Percentiles rank a stretch among this genome's conserved stretches.
Conservation (phyloP, 75 land plant species). For the Selaginella tamariscina region DNA sequence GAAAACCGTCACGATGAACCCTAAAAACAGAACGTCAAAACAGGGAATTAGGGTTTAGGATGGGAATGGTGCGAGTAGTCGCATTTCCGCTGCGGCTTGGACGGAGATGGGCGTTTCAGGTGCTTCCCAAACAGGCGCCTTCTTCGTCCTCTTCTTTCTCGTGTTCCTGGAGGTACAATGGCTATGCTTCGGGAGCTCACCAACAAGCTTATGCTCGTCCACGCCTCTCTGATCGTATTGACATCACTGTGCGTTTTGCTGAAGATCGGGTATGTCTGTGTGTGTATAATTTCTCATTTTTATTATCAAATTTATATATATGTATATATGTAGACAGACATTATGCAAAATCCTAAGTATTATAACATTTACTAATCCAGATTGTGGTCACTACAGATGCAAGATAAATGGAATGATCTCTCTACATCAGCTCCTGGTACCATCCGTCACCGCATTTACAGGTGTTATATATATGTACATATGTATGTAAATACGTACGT, state of each 20-base stretch:
- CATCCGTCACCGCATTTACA: neutral
- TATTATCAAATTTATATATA: too few species aligned
- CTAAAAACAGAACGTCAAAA: too few species aligned
- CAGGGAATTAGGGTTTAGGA: neutral
- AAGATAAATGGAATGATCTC: constrained; percentile 2
- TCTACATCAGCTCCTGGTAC: neutral
- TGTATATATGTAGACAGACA: too few species aligned
- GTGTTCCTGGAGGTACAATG: too few species aligned
- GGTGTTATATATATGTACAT: too few species aligned
- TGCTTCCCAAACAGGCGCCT: neutral
- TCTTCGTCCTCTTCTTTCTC: neutral
- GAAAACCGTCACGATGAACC: too few species aligned
- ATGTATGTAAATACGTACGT: too few species aligned
- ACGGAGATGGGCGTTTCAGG: neutral
- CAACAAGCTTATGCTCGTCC: neutral
- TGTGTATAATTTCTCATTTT: too few species aligned
- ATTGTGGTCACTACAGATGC: constrained; percentile 3
- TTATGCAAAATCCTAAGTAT: too few species aligned
- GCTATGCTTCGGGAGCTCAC: neutral
- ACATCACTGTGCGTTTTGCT: neutral
- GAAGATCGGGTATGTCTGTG: neutral
- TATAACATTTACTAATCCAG: too few species aligned
- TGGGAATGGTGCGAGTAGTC: neutral
- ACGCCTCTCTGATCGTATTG: neutral
- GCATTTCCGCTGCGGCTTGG: neutral